phyloP scores from a whole-genome alignment of 2,329 filamentous ascomycete genomes.

The Cercospora zeae-maydis region DNA sequence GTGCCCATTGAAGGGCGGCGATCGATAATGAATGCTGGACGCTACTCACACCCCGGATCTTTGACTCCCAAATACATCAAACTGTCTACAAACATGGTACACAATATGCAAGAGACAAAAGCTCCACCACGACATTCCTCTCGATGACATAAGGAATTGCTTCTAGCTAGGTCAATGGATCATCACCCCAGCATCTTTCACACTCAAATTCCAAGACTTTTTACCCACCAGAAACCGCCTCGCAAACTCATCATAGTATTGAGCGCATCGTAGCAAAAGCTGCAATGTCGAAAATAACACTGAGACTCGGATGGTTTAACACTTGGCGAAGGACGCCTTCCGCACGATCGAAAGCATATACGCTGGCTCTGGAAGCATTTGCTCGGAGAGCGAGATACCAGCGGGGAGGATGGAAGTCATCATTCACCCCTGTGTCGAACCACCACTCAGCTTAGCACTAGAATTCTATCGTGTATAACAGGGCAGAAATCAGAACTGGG shows the following conservation, averaged over 20 bases:
- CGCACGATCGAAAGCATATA: not conserved
- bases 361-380: not conserved
- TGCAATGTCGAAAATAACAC: not conserved
- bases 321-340: not conserved
- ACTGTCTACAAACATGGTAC: not conserved
- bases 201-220: not conserved
- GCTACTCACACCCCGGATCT: not conserved
- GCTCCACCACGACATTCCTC: not conserved
- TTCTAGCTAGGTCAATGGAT: not conserved
- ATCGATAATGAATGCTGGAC: too few species aligned
- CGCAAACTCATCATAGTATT: too few species aligned
- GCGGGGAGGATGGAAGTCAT: too few species aligned
- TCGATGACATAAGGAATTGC: not conserved
- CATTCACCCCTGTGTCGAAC: too few species aligned
- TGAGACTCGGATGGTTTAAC: not conserved
- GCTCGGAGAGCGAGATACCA: not conserved
- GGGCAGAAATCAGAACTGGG: too few species aligned
- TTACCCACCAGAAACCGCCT: not conserved
- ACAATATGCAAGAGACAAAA: not conserved
- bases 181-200: not conserved
- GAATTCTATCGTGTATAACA: too few species aligned
- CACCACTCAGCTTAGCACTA: too few species aligned
- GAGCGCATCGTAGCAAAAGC: not conserved
- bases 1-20: too few species aligned
- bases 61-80: not conserved